A percentile compares a stretch with the other conserved stretches of the same genome.
Evolutionary conservation across 2,329 filamentous ascomycete species (phyloP).

Genomic region (Xylaria hypoxylon): DNA sequence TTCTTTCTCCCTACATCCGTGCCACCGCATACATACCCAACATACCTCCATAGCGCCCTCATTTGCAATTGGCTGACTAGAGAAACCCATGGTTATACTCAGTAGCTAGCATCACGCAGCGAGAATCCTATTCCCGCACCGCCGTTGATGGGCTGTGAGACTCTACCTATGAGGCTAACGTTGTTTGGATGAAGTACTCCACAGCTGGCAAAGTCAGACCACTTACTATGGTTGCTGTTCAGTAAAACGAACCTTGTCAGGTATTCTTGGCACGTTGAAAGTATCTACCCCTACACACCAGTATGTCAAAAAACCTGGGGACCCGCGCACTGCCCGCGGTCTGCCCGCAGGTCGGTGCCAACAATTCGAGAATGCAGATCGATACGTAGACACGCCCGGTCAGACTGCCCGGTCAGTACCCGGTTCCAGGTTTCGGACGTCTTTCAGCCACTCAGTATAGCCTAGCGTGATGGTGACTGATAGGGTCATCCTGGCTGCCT

Average conservation of each 20-base stretch:
- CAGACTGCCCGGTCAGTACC: no score
- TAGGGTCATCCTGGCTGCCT: background rate
- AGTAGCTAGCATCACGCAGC: background rate
- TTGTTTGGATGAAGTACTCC: background rate
- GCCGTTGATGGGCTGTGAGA: background rate
- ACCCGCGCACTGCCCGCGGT: no score
- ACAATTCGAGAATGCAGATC: constrained; percentile 3
- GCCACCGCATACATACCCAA: background rate
- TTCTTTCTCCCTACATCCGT: background rate
- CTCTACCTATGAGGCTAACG: constrained; percentile 5
- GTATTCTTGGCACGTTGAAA: no score
- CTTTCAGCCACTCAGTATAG: constrained; percentile 2
- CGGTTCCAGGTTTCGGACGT: constrained; percentile 4
- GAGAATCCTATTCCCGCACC: background rate
- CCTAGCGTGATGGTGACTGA: constrained; percentile 1
- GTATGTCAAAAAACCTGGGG: background rate
- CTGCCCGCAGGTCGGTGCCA: background rate
- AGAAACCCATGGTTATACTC: background rate
- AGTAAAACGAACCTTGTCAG: no score
- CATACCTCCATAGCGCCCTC: background rate
- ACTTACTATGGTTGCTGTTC: no score
- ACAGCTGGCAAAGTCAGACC: background rate
- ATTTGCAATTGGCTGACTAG: background rate
- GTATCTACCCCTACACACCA: no score
- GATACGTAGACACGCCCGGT: no score